Percentiles rank a stretch among this genome's conserved stretches.
Evolutionary conservation across 768 basidiomycete genomes (phyloP).

Genomic region (Podaxis pistillaris): DNA sequence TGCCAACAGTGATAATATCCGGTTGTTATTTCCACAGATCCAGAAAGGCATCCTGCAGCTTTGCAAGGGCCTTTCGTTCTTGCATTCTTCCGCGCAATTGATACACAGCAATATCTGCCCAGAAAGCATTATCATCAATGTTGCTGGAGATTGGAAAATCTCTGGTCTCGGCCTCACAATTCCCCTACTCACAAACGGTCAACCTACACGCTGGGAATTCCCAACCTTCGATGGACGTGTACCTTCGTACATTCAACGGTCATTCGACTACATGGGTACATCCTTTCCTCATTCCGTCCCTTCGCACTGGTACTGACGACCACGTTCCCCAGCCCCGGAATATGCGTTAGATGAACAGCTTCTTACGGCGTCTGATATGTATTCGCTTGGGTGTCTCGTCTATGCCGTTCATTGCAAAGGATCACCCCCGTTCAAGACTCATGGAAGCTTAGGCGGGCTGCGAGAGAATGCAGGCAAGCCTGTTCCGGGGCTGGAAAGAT

Average conservation of each 20-base stretch:
- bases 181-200: slow-evolving; percentile 67
- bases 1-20: slow-evolving; percentile 9
- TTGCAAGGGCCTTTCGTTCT: slow-evolving; percentile 84
- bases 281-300: slow-evolving; percentile 1
- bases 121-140: slow-evolving; percentile 87
- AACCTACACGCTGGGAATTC: slow-evolving; percentile 83
- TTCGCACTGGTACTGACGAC: background rate
- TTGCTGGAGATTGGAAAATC: slow-evolving; percentile 96
- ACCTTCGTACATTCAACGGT: slow-evolving; percentile 81
- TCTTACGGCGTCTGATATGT: slow-evolving; percentile 88
- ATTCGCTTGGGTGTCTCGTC: slow-evolving; percentile 86
- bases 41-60: slow-evolving; percentile 96
- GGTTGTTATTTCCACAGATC: slow-evolving; percentile 48
- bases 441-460: slow-evolving; percentile 67
- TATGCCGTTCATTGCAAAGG: slow-evolving; percentile 91
- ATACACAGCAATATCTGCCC: slow-evolving; percentile 91
- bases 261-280: slow-evolving; percentile 93
- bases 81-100: slow-evolving; percentile 88
- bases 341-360: slow-evolving; percentile 90
- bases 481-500: slow-evolving; percentile 55
- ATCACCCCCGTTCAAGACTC: slow-evolving; percentile 83
- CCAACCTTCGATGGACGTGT: slow-evolving; percentile 83
- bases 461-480: slow-evolving; percentile 69
- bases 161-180: slow-evolving; percentile 88
- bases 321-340: slow-evolving; percentile 69